Conservation (phyloP, 805 yeast species). For the Lipomyces chichibuensis region DNA sequence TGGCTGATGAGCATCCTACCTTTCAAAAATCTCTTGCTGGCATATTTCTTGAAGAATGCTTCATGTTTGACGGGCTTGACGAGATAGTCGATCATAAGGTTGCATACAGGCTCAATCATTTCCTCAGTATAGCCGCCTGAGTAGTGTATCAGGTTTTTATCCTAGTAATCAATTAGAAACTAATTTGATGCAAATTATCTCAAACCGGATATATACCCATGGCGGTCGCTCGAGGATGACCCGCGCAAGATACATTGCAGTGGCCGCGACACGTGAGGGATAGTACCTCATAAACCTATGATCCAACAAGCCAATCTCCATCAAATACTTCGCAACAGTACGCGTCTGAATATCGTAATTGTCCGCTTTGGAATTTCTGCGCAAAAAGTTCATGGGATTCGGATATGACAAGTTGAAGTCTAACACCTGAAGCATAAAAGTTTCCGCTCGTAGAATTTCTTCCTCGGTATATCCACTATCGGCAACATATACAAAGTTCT, state of each 20-base stretch:
- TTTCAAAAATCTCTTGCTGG: slow-evolving; percentile 84
- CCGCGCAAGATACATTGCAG: slow-evolving; percentile 86
- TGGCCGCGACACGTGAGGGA: slow-evolving; percentile 95
- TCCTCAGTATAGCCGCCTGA: slow-evolving; percentile 84
- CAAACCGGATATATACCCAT: slow-evolving; percentile 27
- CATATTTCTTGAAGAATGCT: slow-evolving; percentile 91
- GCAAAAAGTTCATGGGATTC: slow-evolving; percentile 94
- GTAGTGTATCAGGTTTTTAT: slow-evolving; percentile 83
- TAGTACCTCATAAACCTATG: slow-evolving; percentile 80
- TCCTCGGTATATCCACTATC: slow-evolving; percentile 82
- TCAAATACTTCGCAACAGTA: slow-evolving; percentile 87
- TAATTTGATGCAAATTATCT: neutral
- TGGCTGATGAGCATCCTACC: slow-evolving; percentile 25
- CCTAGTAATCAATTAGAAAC: slow-evolving; percentile 54
- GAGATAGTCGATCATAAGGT: slow-evolving; percentile 71
- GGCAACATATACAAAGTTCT: slow-evolving; percentile 90
- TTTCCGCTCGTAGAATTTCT: slow-evolving; percentile 84
- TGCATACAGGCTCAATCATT: slow-evolving; percentile 72
- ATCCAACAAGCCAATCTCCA: slow-evolving; percentile 92
- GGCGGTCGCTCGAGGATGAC: slow-evolving; percentile 65
- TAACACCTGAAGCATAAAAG: slow-evolving; percentile 85
- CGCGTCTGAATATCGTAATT: slow-evolving; percentile 92
- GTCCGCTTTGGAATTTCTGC: slow-evolving; percentile 94
- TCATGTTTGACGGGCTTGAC: slow-evolving; percentile 80
- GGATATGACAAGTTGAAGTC: slow-evolving; percentile 97